Conservation (phyloP, 192 early-diverging fungal species). For the Umbelopsis sp. region DNA sequence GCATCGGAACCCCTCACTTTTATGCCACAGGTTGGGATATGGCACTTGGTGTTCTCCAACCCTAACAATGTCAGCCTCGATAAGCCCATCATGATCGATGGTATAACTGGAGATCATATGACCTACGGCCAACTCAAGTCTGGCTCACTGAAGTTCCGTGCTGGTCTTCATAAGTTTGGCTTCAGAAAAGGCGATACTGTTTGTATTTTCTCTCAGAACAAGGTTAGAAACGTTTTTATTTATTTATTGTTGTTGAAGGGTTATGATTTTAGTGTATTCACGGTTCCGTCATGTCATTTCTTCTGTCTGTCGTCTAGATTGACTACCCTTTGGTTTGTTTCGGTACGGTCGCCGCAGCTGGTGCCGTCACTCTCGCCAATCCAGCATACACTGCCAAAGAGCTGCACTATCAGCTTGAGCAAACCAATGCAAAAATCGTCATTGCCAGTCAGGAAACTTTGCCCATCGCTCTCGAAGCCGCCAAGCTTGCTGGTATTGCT, state of each 20-base stretch:
- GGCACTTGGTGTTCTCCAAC: constrained; percentile 44
- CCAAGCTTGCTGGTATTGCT: constrained; percentile 33
- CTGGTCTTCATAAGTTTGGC: constrained; percentile 52
- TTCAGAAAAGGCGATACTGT: constrained; percentile 72
- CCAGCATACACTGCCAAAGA: constrained; percentile 77
- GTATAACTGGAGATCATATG: constrained; percentile 26
- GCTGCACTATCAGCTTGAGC: constrained; percentile 70
- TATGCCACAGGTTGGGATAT: constrained; percentile 32
- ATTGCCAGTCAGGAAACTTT: constrained; percentile 51
- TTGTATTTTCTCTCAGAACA: constrained; percentile 68
- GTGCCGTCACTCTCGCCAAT: constrained; percentile 70
- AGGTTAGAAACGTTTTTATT: constrained; percentile 40
- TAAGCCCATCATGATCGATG: constrained; percentile 47
- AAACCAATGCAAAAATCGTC: constrained; percentile 63
- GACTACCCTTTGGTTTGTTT: constrained; percentile 63
- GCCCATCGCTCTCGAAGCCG: constrained; percentile 42
- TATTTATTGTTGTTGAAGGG: no score
- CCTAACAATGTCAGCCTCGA: constrained; percentile 36
- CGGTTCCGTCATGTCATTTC: no score
- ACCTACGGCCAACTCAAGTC: constrained; percentile 37
- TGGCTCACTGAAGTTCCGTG: constrained; percentile 33
- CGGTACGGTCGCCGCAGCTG: constrained; percentile 68
- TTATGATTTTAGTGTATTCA: no score
- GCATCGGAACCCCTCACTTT: background rate
- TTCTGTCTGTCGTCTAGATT: no score